phyloP scores from a whole-genome alignment of 129 eudicot genomes.

The Ambrosia artemisiifolia region DNA sequence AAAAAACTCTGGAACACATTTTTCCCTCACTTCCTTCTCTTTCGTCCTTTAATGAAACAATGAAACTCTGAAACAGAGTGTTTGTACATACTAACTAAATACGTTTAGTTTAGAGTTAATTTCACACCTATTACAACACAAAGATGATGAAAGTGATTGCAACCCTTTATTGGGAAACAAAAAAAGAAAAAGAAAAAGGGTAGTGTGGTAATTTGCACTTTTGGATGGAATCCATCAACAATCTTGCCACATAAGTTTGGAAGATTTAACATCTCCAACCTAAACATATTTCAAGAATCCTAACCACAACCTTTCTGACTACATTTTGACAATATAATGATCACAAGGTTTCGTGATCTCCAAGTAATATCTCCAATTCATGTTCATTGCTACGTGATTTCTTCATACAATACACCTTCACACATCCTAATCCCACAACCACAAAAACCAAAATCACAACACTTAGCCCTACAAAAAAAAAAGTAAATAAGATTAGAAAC shows the following conservation, averaged over 20 bases:
- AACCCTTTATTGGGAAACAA: neutral
- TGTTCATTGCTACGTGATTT: slow-evolving; percentile 22
- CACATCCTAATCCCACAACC: slow-evolving; percentile 23
- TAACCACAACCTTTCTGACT: no score
- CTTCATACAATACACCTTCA: slow-evolving; percentile 27
- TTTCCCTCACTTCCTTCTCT: no score
- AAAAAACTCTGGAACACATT: no score
- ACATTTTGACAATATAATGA: neutral
- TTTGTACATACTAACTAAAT: no score
- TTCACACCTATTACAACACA: no score
- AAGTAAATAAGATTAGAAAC: neutral
- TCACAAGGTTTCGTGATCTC: slow-evolving; percentile 37
- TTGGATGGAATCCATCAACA: neutral
- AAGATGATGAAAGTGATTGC: neutral
- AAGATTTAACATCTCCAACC: neutral
- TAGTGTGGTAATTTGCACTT: neutral
- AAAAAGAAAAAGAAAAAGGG: neutral
- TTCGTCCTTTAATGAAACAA: no score
- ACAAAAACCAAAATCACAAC: slow-evolving; percentile 20
- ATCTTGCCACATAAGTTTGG: neutral
- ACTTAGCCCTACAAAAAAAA: slow-evolving; percentile 29
- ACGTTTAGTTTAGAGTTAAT: no score
- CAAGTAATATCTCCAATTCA: slow-evolving; percentile 29
- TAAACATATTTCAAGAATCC: neutral
- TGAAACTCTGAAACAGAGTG: no score